Base-by-base conservation (phyloP, 2,329 filamentous ascomycete species). In the Amesomyces nigricolor region DNA sequence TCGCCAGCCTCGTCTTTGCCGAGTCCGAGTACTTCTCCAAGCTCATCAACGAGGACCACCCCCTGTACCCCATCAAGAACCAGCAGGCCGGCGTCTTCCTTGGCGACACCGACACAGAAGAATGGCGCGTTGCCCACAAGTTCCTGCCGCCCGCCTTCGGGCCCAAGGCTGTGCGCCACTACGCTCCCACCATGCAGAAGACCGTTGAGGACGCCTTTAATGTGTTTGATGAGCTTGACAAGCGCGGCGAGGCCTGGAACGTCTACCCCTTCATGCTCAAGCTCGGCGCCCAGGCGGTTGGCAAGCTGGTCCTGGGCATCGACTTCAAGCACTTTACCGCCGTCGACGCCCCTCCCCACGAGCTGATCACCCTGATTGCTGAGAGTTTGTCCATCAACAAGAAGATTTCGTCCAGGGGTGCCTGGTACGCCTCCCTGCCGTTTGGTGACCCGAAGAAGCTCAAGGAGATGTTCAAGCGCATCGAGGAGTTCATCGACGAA, bases 131-230 rank as follows among this genome's bases (percentile, higher is more conserved):
- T 0, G 74, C 76, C 0, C 82, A 85, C 70, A 86, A 85, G 64
- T 86, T 84, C 65, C 59, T 85, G 0, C 80, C 82, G 0, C 81
- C 82, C 0, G 77, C 79, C 0, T 69, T 85, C 4, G 75, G 75
- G 0, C 81, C 81, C 26, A 82, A 80, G 62, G 81, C 82, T 0
- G 79, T 85, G 4, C 71, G 78, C 1, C 81, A 85, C 60, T 83
- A 85, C 58, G 74, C 78, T 0, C 80, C 81, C 0, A 75, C 73
- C 0, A 85, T 85, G 79, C 79, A 83, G 57, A n/a, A 17, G 14
- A 77, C 77, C 0, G 72, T 81, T 1, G 74, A 81, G 59, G 70
- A 76, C 17, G 66, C 78, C 0, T 82, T 78, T 62, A 70, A 69
- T 4, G 75, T 77, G 1, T 77, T 78, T 32, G 75, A 78, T 56